phyloP scores from a whole-genome alignment of 257 asterid species.

The Rubia yunnanensis region DNA sequence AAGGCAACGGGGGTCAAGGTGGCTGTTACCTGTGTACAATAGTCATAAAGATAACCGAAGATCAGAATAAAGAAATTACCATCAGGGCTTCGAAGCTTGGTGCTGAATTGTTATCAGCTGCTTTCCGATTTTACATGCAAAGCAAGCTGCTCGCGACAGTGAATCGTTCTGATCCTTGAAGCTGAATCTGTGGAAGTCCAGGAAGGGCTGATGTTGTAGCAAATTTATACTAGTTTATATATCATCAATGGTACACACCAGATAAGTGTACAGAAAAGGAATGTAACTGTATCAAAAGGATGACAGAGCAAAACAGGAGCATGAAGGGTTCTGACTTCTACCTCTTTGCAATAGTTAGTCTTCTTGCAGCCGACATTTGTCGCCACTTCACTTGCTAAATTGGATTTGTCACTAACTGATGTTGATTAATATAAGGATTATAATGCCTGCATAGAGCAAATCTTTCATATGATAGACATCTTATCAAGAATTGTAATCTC shows the following conservation, averaged over 20 bases:
- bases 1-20: constrained; percentile 43
- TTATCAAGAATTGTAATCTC: neutral
- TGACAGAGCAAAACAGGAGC: neutral
- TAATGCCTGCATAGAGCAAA: too few relatives aligned
- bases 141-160: constrained; percentile 26
- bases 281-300: neutral
- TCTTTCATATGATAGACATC: too few relatives aligned
- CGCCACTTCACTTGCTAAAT: neutral
- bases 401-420: neutral
- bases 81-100: neutral
- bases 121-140: constrained; percentile 28
- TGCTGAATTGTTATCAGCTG: constrained; percentile 23
- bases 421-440: neutral
- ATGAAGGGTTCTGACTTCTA: neutral
- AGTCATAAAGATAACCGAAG: constrained; percentile 67
- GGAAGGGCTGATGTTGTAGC: constrained; percentile 10
- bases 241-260: neutral
- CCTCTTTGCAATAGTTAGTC: constrained; percentile 5
- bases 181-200: neutral
- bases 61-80: constrained; percentile 47
- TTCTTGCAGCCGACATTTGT: neutral
- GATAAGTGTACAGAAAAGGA: constrained; percentile 1
- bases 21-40: constrained; percentile 63
- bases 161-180: neutral
- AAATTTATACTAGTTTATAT: neutral